These are phyloP conservation scores for Thielaviopsis punctulata DNA, from an alignment of 2,329 filamentous ascomycete genomes.

Conservation along the genomic window DNA sequence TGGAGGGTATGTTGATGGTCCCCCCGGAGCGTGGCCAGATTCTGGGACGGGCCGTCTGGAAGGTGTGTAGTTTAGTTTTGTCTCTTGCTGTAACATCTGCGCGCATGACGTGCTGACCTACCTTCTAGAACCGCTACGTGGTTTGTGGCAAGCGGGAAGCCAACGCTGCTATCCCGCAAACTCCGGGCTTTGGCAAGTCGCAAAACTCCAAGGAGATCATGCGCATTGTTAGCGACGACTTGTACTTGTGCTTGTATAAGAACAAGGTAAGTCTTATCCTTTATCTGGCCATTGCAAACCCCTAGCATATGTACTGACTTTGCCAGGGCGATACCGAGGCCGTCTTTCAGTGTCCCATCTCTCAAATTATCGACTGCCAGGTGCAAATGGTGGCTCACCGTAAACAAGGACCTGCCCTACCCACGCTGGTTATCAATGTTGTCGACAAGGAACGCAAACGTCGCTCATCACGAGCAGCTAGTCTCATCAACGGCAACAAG, in stretches of 20 bases:
- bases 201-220: constrained; percentile 20
- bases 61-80: constrained; percentile 22
- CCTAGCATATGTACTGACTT: background rate
- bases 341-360: constrained; percentile 34
- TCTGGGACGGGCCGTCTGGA: constrained; percentile 33
- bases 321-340: constrained; percentile 35
- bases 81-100: background rate
- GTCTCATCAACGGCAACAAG: constrained; percentile 33
- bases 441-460: constrained; percentile 46
- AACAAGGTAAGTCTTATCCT: constrained; percentile 27
- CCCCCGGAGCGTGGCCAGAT: constrained; percentile 34
- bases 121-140: constrained; percentile 38
- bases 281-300: too few species aligned
- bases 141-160: constrained; percentile 27
- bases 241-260: constrained; percentile 36
- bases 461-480: constrained; percentile 44
- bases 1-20: constrained; percentile 31
- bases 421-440: constrained; percentile 41
- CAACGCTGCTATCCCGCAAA: constrained; percentile 15
- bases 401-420: constrained; percentile 41
- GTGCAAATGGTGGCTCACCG: constrained; percentile 42
- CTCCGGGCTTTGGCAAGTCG: constrained; percentile 23
- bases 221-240: constrained; percentile 19
- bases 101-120: constrained; percentile 5
- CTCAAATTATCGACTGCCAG: constrained; percentile 37